Base-by-base conservation (phyloP, 345 rosid genomes). In the Brassica nigra region DNA sequence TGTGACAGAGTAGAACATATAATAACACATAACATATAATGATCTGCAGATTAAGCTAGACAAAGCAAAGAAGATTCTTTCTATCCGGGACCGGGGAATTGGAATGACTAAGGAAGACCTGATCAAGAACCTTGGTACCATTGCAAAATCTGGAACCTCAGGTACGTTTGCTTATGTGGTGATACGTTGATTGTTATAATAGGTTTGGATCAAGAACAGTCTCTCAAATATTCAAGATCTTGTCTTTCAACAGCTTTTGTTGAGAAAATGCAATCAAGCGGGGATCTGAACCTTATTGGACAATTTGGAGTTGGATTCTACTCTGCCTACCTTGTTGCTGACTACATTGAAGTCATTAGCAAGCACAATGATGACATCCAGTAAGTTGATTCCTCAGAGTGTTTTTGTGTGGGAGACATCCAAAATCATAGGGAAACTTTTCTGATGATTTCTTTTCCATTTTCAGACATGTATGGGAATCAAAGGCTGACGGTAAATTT, bases 261-360 rank as follows among this genome's bases (percentile, higher is more conserved):
- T 82, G 99, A 95, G 90, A 95, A 93, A 80, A 89, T 95, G 98
- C 96, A 95, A 89, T 83, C 92, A 52, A 88, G 98, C 57, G 99
- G 97, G 34, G 99, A 93, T 78, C 87, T 95, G 44, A 95, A 95
- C 82, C 93, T 95, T 77, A 95, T 95, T 85, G 99, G 99, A 63
- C 98, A 95, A 70, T 95, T 95, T 85, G 99, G 99, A 70, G 99
- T 95, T 84, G 99, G 99, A 63, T 95, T 95, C 84, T 95, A 95
- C 78, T 95, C 99, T 16, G 98, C 92, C 0, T 95, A 95, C 80
- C 96, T 95, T 20, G 97, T 93, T 33, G 96, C 99, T 81, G 99
- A 95, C 85, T 91, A 91, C 47, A 97, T 95, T 42, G 99, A 95
- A 90, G 99, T 95, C 66, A 85, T 91, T 68, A 93, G 98, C 87